Evolutionary conservation across 345 rosid species (phyloP), one percentile per base, ranked within the genome.

Genomic region (Litchi chinensis): DNA sequence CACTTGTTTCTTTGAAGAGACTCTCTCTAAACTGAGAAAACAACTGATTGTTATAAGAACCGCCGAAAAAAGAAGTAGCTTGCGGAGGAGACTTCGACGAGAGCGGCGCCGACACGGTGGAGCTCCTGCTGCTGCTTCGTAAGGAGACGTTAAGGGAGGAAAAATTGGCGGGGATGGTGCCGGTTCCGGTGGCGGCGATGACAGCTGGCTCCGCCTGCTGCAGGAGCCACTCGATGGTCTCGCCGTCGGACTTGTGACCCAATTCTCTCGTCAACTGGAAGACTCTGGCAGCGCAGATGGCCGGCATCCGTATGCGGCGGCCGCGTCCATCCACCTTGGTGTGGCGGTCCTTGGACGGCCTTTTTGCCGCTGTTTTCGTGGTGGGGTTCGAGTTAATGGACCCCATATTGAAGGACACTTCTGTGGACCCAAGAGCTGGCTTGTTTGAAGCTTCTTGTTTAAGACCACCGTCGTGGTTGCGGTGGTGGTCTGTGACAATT

Each of bases 261-360:
- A 88, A 73, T 70, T 88, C 91, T 50, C 91, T 80, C 1, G 89
- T 88, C 18, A 88, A 79, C 70, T 88, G 91, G 54, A 88, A 88
- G 18, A 88, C 91, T 22, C 91, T 78, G 10, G 91, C 91, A 0
- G 91, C 91, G 73, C 91, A 88, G 37, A 86, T 32, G 46, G 88
- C 88, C 18, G 91, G 91, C 91, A 88, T 88, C 21, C 91, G 85
- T 82, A 88, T 88, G 54, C 91, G 82, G 0, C 91, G 85, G 32
- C 91, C 91, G 3, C 91, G 86, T 43, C 91, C 91, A 10, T 88
- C 91, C 3, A 88, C 91, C 70, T 88, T 88, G 65, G 91, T 88
- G 72, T 88, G 91, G 26, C 91, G 85, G 74, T 88, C 91, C 77
- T 88, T 88, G 43, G 86, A 68, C n/a, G 91, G 86, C 56, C 81